Conservation (phyloP, 441 rosid species). For the Isatis lusitanica region DNA sequence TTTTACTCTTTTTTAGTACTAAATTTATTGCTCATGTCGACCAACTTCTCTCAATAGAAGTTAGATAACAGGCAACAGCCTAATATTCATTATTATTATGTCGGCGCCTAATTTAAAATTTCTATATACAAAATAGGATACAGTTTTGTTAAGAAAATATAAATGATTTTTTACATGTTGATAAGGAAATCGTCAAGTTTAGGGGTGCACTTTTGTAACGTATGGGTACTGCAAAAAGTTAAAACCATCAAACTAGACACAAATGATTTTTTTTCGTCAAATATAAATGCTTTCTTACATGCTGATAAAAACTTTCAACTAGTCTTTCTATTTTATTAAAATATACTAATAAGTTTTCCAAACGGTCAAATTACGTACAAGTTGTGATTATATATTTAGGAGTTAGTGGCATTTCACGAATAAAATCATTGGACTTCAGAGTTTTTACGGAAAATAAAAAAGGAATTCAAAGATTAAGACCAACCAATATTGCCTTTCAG, state of each 20-base stretch:
- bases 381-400: neutral
- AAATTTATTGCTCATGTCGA: neutral
- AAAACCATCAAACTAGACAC: neutral
- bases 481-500: neutral
- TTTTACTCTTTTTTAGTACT: neutral
- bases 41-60: neutral
- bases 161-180: too few relatives aligned
- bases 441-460: neutral
- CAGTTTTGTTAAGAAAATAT: neutral
- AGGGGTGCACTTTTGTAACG: neutral
- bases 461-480: neutral
- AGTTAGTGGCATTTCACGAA: slow-evolving; percentile 5
- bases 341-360: neutral
- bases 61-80: slow-evolving; percentile 13
- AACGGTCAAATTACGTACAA: slow-evolving; percentile 23
- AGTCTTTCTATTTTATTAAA: neutral
- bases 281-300: neutral
- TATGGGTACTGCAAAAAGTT: neutral
- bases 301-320: slow-evolving; percentile 8
- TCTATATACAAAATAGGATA: neutral
- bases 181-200: neutral
- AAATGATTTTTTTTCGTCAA: neutral
- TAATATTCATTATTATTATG: slow-evolving; percentile 14
- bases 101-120: slow-evolving; percentile 20
- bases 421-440: neutral